Conservation (phyloP, 2,329 filamentous ascomycete species). For the Cucurbitaria berberidis region DNA sequence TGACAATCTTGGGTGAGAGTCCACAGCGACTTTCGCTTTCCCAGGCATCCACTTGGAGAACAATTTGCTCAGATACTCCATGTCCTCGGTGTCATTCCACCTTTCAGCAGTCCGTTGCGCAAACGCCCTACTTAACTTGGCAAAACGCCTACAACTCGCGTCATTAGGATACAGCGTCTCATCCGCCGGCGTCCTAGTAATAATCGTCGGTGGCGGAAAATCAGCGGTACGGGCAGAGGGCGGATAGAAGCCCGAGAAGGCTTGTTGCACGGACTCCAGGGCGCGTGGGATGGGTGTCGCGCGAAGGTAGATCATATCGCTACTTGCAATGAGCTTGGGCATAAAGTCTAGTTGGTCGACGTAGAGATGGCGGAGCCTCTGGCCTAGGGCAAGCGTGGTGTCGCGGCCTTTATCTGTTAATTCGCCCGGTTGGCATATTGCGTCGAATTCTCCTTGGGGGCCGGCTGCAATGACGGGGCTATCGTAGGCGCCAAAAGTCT, state of each 20-base stretch:
- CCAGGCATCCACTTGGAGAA: constrained; percentile 87
- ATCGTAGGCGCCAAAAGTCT: constrained; percentile 75
- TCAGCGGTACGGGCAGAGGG: constrained; percentile 49
- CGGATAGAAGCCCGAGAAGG: constrained; percentile 58
- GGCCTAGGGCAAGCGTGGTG: constrained; percentile 56
- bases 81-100: constrained; percentile 70
- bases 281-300: constrained; percentile 58
- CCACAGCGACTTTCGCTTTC: constrained; percentile 73
- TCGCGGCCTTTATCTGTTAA: constrained; percentile 58
- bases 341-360: constrained; percentile 58
- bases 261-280: constrained; percentile 58
- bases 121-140: constrained; percentile 55
- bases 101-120: constrained; percentile 55
- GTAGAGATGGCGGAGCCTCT: constrained; percentile 57
- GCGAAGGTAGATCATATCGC: constrained; percentile 54
- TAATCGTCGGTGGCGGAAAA: constrained; percentile 53
- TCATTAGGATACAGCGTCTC: constrained; percentile 60
- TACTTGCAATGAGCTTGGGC: constrained; percentile 51
- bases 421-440: constrained; percentile 66
- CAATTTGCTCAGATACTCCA: constrained; percentile 79
- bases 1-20: constrained; percentile 80
- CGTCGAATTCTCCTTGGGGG: constrained; percentile 72
- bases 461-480: constrained; percentile 69
- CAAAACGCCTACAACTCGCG: constrained; percentile 56
- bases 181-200: constrained; percentile 53